Evolutionary conservation across 768 basidiomycete species (phyloP), one percentile per base, ranked within the genome.

Genomic region (Panaeolus papilionaceus): DNA sequence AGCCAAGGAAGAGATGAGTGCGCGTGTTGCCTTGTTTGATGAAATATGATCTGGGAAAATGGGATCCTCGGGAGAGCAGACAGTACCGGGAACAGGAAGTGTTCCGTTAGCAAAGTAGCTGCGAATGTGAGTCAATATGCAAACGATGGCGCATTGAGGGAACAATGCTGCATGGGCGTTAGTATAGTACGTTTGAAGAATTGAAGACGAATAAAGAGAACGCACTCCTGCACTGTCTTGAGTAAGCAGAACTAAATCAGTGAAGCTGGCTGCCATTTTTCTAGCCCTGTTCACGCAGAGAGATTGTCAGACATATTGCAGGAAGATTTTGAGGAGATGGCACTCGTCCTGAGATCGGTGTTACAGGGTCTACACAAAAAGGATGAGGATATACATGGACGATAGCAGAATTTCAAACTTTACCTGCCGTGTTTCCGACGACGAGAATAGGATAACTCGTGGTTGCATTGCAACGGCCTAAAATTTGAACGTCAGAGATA

Each of bases 221-320:
- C 78, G 38, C 72, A 84, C 82, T 8, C 82, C 82, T 16, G 79
- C 71, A 8, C 80, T 81, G 26, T 83, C 79, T 66, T 83, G 82
- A 5, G 80, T 82, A 20, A 84, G 71, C 9, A 84, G 79, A 18
- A 81, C 78, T 2, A 82, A 79, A 18, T 71, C 72, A 3, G 74
- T 67, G 70, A 83, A 84, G 4, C 78, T 77, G 58, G 72, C 67
- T 0, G 80, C 78, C 69, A 77, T 82, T 45, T 80, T 80, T 68
- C 79, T 79, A 3, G 82, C 83, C 12, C 83, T 84, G 68, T 0
- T 61, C 8, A 18, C 11, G 33, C 28, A 58, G 33, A 16, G 6
- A 33, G 6, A 33, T 4, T 33, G 9, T 33, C 14, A 33, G 26
- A 11, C 11, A 45, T 61, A 11, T 16, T 51, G 6, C 18, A 51